Base-by-base conservation (phyloP, 208 protist genomes). In the Leishmania mexicana region DNA sequence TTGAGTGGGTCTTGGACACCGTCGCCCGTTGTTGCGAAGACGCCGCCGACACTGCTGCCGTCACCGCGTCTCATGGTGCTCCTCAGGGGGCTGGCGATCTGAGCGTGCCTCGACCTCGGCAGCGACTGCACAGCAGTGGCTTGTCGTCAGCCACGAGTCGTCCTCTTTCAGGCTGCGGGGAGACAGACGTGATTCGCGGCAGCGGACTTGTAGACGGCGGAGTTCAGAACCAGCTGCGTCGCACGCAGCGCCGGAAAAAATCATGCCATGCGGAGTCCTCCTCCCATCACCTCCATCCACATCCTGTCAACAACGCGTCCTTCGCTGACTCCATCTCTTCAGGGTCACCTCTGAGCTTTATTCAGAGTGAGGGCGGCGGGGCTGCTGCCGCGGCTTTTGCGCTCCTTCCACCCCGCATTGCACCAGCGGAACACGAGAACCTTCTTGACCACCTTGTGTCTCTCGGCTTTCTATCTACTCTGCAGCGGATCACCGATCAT, bases 391-490 rank as follows among this genome's bases (percentile, higher is more conserved):
- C 11, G 19, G 3, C 38, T 1, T 28, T 31, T 17, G 54, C 24
- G 11, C 35, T 40, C 57, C 17, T n/a, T n/a, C 28, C 38, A 8
- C 75, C 53, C 24, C 49, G 21, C 38, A 51, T 3, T 45, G 38
- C 35, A 35, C 38, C 40, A n/a, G 57, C 60, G 40, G 76, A 75
- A 15, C 78, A 83, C 72, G 71, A 87, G 19, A 76, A 57, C 24
- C 58, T 92, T 31, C 58, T 81, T 6, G 62, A 78, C 2, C 86
- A 83, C 45, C 79, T 94, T 47, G 81, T 89, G 19, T 86, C 85
- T 47, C 81, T 88, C 10, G 89, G 83, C 6, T 57, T 90, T 47
- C 85, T 93, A 24, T 58, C 81, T 28, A 76, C n/a, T 2, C 64
- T 88, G 57, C 87, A 92, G 57, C 57, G 82, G 60, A 60, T 94